These are phyloP conservation scores for Auriscalpium vulgare DNA, from an alignment of 768 basidiomycete species.

Conservation along the genomic window DNA sequence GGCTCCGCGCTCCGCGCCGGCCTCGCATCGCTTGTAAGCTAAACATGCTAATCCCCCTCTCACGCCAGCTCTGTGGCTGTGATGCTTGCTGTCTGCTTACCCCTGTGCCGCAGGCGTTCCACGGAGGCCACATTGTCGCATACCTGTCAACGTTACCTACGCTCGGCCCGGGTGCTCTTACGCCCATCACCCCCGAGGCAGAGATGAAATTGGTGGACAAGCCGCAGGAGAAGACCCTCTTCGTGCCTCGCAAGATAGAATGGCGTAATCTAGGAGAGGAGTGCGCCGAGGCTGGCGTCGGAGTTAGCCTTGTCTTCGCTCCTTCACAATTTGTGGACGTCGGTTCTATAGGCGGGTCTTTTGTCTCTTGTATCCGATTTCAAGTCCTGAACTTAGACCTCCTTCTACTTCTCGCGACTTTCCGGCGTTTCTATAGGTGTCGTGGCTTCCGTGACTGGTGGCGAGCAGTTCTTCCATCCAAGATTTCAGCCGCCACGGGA, in stretches of 20 bases:
- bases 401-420: too few species aligned
- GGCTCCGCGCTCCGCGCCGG: constrained; percentile 70
- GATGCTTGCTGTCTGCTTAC: too few species aligned
- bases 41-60: neutral
- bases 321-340: constrained; percentile 77
- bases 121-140: constrained; percentile 69
- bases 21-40: constrained; percentile 62
- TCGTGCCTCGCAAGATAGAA: constrained; percentile 61
- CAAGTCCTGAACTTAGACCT: neutral
- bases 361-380: neutral
- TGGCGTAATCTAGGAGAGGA: constrained; percentile 87
- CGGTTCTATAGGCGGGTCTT: constrained; percentile 65
- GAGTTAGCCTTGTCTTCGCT: constrained; percentile 83
- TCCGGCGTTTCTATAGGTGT: constrained; percentile 32
- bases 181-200: constrained; percentile 32
- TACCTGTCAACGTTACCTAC: constrained; percentile 69
- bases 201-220: constrained; percentile 72
- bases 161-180: constrained; percentile 65
- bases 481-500: constrained; percentile 74
- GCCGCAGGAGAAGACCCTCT: constrained; percentile 80
- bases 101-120: constrained; percentile 35
- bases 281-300: constrained; percentile 83
- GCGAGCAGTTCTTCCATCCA: constrained; percentile 88
- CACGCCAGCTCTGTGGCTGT: too few species aligned
- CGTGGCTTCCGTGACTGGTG: constrained; percentile 72